A percentile compares a stretch with the other conserved stretches of the same genome.
These are phyloP conservation scores for Ascochyta clinopodiicola DNA, from an alignment of 2,329 filamentous ascomycete species.

Conservation along the genomic window DNA sequence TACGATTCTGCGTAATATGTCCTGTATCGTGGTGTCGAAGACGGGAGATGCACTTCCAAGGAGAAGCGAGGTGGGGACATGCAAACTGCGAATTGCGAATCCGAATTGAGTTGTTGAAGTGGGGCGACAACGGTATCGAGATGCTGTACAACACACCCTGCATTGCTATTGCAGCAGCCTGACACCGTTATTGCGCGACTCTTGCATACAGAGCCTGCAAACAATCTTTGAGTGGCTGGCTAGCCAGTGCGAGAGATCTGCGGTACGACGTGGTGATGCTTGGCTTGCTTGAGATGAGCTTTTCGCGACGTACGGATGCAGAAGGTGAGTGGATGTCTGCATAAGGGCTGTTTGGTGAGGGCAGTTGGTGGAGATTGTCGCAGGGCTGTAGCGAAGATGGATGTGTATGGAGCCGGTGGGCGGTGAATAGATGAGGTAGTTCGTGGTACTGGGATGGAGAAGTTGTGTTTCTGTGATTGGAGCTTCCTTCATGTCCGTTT, in stretches of 20 bases:
- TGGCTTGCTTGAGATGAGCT: slow-evolving; percentile 1
- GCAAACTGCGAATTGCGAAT: not conserved
- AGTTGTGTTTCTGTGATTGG: too few species aligned
- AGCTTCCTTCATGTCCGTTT: too few species aligned
- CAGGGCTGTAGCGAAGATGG: not conserved
- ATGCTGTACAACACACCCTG: slow-evolving; percentile 9
- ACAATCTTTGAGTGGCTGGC: not conserved
- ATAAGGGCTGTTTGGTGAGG: not conserved
- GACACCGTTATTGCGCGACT: slow-evolving; percentile 9
- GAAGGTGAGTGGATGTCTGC: not conserved
- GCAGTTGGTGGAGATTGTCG: not conserved
- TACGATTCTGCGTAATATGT: too few species aligned
- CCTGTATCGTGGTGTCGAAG: too few species aligned
- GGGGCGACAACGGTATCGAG: not conserved
- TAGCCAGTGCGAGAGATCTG: not conserved
- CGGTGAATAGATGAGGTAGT: not conserved
- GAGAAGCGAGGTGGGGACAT: not conserved
- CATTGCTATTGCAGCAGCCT: not conserved
- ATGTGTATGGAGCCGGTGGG: not conserved
- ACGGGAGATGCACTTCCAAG: too few species aligned
- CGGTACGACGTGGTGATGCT: slow-evolving; percentile 7
- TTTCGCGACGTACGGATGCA: not conserved
- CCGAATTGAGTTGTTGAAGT: not conserved
- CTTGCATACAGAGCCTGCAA: not conserved
- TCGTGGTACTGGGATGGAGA: not conserved